These are phyloP conservation scores for Phytopythium sindhum DNA, from an alignment of 352 stramenopile genomes.

Conservation along the genomic window DNA sequence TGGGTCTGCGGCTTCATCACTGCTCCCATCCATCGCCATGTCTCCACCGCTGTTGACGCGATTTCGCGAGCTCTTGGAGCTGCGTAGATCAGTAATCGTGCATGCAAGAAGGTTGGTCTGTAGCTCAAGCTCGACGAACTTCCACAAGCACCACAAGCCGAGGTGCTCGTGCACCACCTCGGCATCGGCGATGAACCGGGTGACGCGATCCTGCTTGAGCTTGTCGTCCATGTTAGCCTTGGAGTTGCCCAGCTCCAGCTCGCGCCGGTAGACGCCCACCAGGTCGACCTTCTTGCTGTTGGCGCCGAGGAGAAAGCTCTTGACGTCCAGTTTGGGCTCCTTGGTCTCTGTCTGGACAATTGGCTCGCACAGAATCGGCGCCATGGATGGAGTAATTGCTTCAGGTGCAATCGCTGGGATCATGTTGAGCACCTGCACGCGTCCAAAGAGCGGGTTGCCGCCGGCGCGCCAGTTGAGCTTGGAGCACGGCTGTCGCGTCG, in stretches of 20 bases:
- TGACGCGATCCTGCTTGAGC: slow-evolving; percentile 71
- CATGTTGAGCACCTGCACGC: slow-evolving; percentile 64
- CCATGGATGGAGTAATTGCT: slow-evolving; percentile 22
- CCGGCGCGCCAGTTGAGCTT: slow-evolving; percentile 41
- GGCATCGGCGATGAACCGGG: slow-evolving; percentile 67
- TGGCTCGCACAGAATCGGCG: slow-evolving; percentile 50
- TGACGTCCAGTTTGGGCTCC: slow-evolving; percentile 25
- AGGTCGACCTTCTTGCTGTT: slow-evolving; percentile 75
- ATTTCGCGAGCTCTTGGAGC: slow-evolving; percentile 29
- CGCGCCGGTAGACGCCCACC: slow-evolving; percentile 48
- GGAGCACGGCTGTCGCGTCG: slow-evolving; percentile 46
- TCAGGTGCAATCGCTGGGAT: slow-evolving; percentile 32
- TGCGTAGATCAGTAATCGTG: slow-evolving; percentile 48
- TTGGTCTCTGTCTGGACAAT: slow-evolving; percentile 15
- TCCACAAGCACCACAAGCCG: slow-evolving; percentile 76
- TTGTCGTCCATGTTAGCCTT: slow-evolving; percentile 67
- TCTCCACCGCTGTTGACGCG: slow-evolving; percentile 11
- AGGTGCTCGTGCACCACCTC: slow-evolving; percentile 59
- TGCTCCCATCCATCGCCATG: slow-evolving; percentile 19
- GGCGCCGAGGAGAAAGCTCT: slow-evolving; percentile 59
- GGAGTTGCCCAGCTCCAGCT: slow-evolving; percentile 73
- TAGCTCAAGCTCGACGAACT: slow-evolving; percentile 77
- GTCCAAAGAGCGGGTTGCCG: slow-evolving; percentile 52
- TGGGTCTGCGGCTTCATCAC: slow-evolving; percentile 18
- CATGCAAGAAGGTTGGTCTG: slow-evolving; percentile 69